Evolutionary conservation across 2,329 filamentous ascomycete genomes (phyloP).

Genomic region (Penicillium brevicompactum): DNA sequence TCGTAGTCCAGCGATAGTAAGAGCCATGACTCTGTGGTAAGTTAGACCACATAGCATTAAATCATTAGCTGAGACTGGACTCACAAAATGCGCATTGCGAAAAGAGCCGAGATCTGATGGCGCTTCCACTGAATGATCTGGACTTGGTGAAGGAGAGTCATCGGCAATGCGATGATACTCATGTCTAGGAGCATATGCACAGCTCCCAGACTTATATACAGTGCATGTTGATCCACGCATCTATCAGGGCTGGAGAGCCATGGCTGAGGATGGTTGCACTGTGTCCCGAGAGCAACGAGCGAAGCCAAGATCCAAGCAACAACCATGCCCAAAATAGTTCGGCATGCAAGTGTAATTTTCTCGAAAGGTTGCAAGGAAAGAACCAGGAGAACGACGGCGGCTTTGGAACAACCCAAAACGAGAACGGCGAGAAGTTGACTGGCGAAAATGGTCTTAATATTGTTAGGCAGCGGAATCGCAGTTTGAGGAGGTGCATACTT

Average conservation of each 20-base stretch:
- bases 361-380: constrained; percentile 10
- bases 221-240: constrained; percentile 9
- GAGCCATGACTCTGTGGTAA: constrained; percentile 6
- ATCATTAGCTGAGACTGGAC: background rate
- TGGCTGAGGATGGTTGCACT: constrained; percentile 6
- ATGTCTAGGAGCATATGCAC: constrained; percentile 11
- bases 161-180: constrained; percentile 5
- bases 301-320: constrained; percentile 3
- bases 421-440: constrained; percentile 10
- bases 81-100: constrained; percentile 12
- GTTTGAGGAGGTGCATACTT: background rate
- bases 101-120: constrained; percentile 10
- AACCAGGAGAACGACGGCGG: constrained; percentile 9
- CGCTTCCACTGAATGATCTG: constrained; percentile 11
- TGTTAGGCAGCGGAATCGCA: background rate
- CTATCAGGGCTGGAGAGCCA: constrained; percentile 5
- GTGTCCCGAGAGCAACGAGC: constrained; percentile 7
- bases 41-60: background rate
- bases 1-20: constrained; percentile 8
- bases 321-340: constrained; percentile 5
- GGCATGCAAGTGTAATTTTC: constrained; percentile 5
- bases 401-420: constrained; percentile 10
- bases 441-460: constrained; percentile 4
- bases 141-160: constrained; percentile 10
- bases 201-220: constrained; percentile 5